phyloP scores from a whole-genome alignment of 2,329 filamentous ascomycete genomes.

The Fusarium brevicatenulatum region DNA sequence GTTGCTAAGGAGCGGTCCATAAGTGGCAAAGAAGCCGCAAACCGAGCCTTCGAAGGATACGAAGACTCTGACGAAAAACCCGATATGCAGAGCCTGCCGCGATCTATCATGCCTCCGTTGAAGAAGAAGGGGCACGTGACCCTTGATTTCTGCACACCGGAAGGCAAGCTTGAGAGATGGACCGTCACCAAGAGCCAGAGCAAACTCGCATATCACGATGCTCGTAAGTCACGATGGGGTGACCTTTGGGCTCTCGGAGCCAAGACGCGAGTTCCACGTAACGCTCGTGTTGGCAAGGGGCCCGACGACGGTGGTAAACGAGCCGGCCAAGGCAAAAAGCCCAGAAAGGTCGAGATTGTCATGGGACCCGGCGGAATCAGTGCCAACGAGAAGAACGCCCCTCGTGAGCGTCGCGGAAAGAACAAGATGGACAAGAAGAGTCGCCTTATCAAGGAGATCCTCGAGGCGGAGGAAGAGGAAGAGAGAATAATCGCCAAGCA shows the following conservation, averaged over 20 bases:
- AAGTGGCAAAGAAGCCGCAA: conserved; percentile 66
- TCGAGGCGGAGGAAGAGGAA: conserved; percentile 49
- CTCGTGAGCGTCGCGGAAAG: conserved; percentile 54
- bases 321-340: conserved; percentile 53
- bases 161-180: conserved; percentile 90
- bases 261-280: conserved; percentile 78
- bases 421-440: conserved; percentile 51
- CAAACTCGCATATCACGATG: conserved; percentile 87
- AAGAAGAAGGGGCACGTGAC: conserved; percentile 91
- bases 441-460: conserved; percentile 54
- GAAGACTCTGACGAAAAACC: conserved; percentile 60
- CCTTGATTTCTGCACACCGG: conserved; percentile 89
- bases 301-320: conserved; percentile 60
- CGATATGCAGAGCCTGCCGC: conserved; percentile 77
- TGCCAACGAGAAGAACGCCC: conserved; percentile 51
- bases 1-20: conserved; percentile 50
- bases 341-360: conserved; percentile 50
- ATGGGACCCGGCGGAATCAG: conserved; percentile 52
- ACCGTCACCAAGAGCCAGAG: conserved; percentile 85
- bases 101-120: conserved; percentile 80
- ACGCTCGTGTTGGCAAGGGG: conserved; percentile 67
- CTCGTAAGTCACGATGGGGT: conserved; percentile 89
- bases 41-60: conserved; percentile 78
- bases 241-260: conserved; percentile 96
- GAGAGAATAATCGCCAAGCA: conserved; percentile 46